A percentile compares a stretch with the other conserved stretches of the same genome.
phyloP scores from a whole-genome alignment of 164 flowering plant species.

The Malania oleifera region DNA sequence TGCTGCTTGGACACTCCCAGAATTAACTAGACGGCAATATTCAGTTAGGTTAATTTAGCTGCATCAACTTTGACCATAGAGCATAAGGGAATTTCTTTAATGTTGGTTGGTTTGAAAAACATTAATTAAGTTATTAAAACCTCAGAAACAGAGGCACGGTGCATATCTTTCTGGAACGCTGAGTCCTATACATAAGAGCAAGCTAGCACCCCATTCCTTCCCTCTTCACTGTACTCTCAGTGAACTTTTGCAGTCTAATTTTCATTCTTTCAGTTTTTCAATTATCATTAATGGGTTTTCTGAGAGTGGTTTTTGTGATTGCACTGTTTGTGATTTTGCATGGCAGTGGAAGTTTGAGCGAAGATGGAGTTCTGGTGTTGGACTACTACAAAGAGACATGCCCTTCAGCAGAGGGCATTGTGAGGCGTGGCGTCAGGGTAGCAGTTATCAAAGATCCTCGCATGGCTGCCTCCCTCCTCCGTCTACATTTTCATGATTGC shows the following conservation, averaged over 20 bases:
- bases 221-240: too few relatives aligned
- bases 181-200: not conserved
- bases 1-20: too few relatives aligned
- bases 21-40: too few relatives aligned
- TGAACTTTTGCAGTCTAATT: not conserved
- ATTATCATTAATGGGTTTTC: constrained; percentile 8
- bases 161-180: too few relatives aligned
- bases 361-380: constrained; percentile 23
- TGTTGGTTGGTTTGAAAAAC: constrained; percentile 22
- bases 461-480: constrained; percentile 79
- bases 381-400: constrained; percentile 63
- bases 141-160: too few relatives aligned
- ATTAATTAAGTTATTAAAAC: too few relatives aligned
- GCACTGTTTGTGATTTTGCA: constrained; percentile 14
- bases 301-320: constrained; percentile 2
- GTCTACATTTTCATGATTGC: constrained; percentile 82
- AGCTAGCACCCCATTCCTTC: not conserved
- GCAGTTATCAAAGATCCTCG: constrained; percentile 60
- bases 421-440: constrained; percentile 40
- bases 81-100: not conserved
- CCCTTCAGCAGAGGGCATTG: constrained; percentile 58
- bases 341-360: constrained; percentile 9
- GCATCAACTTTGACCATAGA: constrained; percentile 24
- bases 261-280: not conserved
- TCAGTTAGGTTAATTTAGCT: constrained; percentile 21